These are phyloP conservation scores for Collybia nuda DNA, from an alignment of 768 basidiomycete genomes.

Conservation along the genomic window DNA sequence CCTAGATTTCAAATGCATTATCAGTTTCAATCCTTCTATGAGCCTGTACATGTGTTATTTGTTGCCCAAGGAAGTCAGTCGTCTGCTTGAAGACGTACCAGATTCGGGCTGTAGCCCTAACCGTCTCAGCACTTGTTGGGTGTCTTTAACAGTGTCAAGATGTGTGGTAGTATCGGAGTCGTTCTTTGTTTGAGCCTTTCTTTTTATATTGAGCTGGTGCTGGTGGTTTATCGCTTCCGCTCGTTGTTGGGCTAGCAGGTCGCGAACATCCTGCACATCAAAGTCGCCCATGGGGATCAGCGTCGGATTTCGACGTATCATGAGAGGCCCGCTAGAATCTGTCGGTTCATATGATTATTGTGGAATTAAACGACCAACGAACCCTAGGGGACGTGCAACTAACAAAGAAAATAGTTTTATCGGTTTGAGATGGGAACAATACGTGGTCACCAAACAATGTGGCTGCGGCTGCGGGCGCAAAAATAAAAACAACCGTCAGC, in stretches of 20 bases:
- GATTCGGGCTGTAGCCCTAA: conserved; percentile 19
- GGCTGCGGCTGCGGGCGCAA: conserved; percentile 5
- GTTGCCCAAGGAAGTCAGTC: conserved; percentile 1
- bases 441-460: neutral
- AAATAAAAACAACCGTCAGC: conserved; percentile 3
- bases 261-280: conserved; percentile 79
- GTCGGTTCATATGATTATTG: neutral
- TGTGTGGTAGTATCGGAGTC: conserved; percentile 30
- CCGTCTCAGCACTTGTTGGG: conserved; percentile 24
- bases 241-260: conserved; percentile 52
- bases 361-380: conserved; percentile 1
- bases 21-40: neutral
- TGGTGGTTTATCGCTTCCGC: conserved; percentile 38
- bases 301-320: conserved; percentile 81
- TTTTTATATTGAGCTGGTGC: conserved; percentile 43
- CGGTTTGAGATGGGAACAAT: conserved; percentile 8
- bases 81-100: conserved; percentile 10
- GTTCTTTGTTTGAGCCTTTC: conserved; percentile 31
- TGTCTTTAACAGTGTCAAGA: conserved; percentile 21
- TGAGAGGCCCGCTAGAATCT: conserved; percentile 14
- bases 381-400: conserved; percentile 15
- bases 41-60: conserved; percentile 1
- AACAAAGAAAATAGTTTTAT: neutral
- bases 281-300: conserved; percentile 73
- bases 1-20: neutral